Evolutionary conservation across 2,329 filamentous ascomycete species (phyloP).

Genomic region (Dactylonectria estremocensis): DNA sequence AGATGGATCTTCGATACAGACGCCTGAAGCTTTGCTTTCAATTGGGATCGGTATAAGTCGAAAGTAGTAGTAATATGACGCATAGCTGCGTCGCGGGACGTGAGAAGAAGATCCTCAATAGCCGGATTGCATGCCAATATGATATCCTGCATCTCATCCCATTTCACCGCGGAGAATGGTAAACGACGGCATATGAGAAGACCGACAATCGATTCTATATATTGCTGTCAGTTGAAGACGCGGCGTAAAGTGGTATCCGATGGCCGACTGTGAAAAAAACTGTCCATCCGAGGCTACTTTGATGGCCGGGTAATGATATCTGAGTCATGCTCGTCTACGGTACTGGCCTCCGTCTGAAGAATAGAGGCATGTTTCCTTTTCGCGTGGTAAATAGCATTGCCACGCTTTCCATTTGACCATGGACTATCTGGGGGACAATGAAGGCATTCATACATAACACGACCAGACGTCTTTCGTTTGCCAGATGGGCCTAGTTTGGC

Average conservation of each 20-base stretch:
- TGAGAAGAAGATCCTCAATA: background rate
- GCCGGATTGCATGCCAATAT: background rate
- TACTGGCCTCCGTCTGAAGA: background rate
- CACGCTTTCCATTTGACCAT: background rate
- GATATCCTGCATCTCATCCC: background rate
- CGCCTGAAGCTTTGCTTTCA: background rate
- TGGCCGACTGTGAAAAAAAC: background rate
- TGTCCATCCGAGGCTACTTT: background rate
- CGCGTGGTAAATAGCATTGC: background rate
- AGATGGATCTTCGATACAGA: background rate
- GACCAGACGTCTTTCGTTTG: background rate
- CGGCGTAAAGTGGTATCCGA: background rate
- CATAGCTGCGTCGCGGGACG: background rate
- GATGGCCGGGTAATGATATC: background rate
- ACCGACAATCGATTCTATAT: background rate
- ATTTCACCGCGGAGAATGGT: background rate
- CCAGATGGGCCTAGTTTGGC: background rate
- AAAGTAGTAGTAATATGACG: background rate
- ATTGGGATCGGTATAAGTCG: background rate
- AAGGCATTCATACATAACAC: background rate
- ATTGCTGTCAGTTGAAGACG: background rate
- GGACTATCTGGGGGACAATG: background rate
- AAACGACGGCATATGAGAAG: background rate
- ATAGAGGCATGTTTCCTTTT: background rate
- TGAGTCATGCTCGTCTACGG: background rate